Base-by-base conservation (phyloP, 2,329 filamentous ascomycete species). In the Monascus ruber region DNA sequence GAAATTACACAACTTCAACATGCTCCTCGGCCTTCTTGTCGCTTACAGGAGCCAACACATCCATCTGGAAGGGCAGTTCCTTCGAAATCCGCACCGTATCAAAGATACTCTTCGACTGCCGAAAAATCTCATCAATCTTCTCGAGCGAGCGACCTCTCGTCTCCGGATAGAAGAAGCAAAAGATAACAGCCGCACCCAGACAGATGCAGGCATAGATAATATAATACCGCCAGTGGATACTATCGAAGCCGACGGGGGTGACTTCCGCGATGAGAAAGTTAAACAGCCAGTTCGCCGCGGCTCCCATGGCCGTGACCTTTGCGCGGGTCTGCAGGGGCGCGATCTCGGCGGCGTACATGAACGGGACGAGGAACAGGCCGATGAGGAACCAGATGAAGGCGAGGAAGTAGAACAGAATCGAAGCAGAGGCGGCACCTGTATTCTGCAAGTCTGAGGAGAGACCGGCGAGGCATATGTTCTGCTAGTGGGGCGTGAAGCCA, bases 61-160 rank as follows among this genome's bases (percentile, higher is more conserved):
- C 17, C 17, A 17, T n/a, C n/a, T n/a, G n/a, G n/a, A n/a, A n/a
- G n/a, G n/a, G n/a, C n/a, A n/a, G n/a, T n/a, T n/a, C n/a, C n/a
- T n/a, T n/a, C n/a, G n/a, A n/a, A n/a, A n/a, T n/a, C n/a, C n/a
- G n/a, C n/a, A n/a, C n/a, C n/a, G n/a, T n/a, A n/a, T n/a, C n/a
- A n/a, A n/a, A n/a, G n/a, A n/a, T n/a, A n/a, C n/a, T n/a, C n/a
- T n/a, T n/a, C n/a, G n/a, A n/a, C n/a, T n/a, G n/a, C n/a, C n/a
- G n/a, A n/a, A 59, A 58, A 9, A 56, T 53, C 24, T 49, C 45
- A 35, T 60, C 55, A 28, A 59, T 46, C 34, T 58, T 53, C 40
- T 60, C 55, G 1, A 60, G 46, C n/a, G 53, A 52, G 5, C 53
- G 46, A 5, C 52, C 50, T 34, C 56, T 56, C 40, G 56, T 56